Evolutionary conservation across 2,329 filamentous ascomycete genomes (phyloP).

Genomic region (Arthrobotrys sinensis): DNA sequence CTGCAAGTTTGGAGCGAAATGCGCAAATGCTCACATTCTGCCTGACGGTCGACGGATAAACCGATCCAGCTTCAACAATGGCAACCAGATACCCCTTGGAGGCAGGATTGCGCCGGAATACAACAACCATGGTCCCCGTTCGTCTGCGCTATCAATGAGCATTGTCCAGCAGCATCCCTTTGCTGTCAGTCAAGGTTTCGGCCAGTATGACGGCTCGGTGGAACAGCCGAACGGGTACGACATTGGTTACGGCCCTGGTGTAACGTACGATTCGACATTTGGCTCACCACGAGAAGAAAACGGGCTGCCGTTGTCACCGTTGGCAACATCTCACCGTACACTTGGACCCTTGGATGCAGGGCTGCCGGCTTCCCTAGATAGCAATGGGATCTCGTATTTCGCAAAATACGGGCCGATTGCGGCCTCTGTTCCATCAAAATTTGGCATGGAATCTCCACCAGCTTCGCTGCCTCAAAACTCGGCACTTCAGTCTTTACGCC

Average conservation of each 20-base stretch:
- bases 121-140: slow-evolving; percentile 73
- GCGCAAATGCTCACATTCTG: slow-evolving; percentile 94
- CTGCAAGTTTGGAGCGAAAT: slow-evolving; percentile 98
- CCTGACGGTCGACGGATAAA: slow-evolving; percentile 95
- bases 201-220: slow-evolving; percentile 73
- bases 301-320: slow-evolving; percentile 84
- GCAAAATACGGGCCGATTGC: slow-evolving; percentile 91
- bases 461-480: slow-evolving; percentile 75
- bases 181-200: slow-evolving; percentile 67
- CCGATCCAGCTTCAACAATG: slow-evolving; percentile 72
- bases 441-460: slow-evolving; percentile 88
- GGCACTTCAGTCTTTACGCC: slow-evolving; percentile 76
- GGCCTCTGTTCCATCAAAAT: slow-evolving; percentile 91
- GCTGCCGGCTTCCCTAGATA: slow-evolving; percentile 94
- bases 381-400: slow-evolving; percentile 92
- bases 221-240: slow-evolving; percentile 74
- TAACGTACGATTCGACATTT: slow-evolving; percentile 74
- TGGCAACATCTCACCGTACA: slow-evolving; percentile 72
- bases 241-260: slow-evolving; percentile 63
- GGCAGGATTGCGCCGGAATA: slow-evolving; percentile 79
- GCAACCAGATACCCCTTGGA: slow-evolving; percentile 75
- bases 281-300: slow-evolving; percentile 87
- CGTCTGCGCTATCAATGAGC: slow-evolving; percentile 79
- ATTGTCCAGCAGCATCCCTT: slow-evolving; percentile 72
- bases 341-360: slow-evolving; percentile 94